Conservation (phyloP, 306 rosid genomes). For the Pueraria montana region DNA sequence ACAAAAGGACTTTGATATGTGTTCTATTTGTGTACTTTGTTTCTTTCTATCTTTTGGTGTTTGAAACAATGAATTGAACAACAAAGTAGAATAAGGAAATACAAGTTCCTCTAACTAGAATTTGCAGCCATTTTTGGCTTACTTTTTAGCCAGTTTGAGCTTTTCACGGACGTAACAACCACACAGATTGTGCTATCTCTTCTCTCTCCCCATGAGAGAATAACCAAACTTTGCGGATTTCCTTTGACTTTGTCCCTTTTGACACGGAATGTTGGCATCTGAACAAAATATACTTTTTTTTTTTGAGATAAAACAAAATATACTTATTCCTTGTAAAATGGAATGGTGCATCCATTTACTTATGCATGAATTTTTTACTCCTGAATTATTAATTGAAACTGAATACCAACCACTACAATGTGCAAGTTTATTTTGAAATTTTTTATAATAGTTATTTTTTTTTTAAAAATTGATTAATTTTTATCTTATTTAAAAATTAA, state of each 20-base stretch:
- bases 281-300: neutral
- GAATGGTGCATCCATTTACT: neutral
- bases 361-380: neutral
- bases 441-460: too few species aligned
- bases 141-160: conserved; percentile 33
- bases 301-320: too few species aligned
- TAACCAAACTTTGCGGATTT: conserved; percentile 50
- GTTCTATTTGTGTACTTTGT: neutral
- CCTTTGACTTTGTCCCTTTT: conserved; percentile 43
- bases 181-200: neutral
- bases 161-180: conserved; percentile 42
- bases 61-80: conserved; percentile 15
- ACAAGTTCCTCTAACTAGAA: conserved; percentile 13
- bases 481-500: too few species aligned
- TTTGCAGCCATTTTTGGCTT: conserved; percentile 40
- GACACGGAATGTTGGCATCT: neutral
- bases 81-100: conserved; percentile 10
- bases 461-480: too few species aligned
- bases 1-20: conserved; percentile 47
- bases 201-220: conserved; percentile 30
- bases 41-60: neutral
- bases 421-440: neutral
- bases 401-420: neutral
- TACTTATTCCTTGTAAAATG: neutral
- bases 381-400: neutral